Evolutionary conservation across 129 eudicot genomes (phyloP), one percentile per base, ranked within the genome.

Genomic region (Mikania micrantha): DNA sequence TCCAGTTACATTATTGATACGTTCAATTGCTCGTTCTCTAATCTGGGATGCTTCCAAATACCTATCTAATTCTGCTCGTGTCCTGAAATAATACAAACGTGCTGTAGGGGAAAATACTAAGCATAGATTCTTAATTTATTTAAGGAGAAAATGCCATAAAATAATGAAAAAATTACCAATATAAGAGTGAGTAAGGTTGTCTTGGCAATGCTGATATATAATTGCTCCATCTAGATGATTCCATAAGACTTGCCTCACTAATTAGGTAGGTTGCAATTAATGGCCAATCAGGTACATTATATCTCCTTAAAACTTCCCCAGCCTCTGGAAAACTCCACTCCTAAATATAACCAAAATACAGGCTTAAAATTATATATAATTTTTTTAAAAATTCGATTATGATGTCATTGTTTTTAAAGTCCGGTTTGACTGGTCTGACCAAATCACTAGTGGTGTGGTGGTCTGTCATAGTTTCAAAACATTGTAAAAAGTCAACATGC

Each of bases 271-370:
- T 88, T 5, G 98, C 98, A 80, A 91, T 84, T 48, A 91, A 79
- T 54, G 98, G 98, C 98, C 98, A 91, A 39, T 91, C 98, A 0
- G 98, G 98, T 31, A 91, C 96, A 73, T 84, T 81, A 63, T 88
- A 75, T 75, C 78, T 72, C 69, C 78, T 88, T 10, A 91, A 72
- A 71, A 88, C 88, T 57, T 85, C 82, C 73, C 97, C 97, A 24
- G 93, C 91, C 70, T 91, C 96, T 11, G 85, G 79, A 73, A 78
- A 73, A 82, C 85, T 85, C 98, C 98, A 91, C 56, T 91, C 95
- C 98, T 91, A 77, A 73, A 63, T 71, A 53, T n/a, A n/a, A n/a
- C n/a, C n/a, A n/a, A n/a, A n/a, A n/a, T 31, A 31, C 5, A 31
- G 35, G 4, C 4, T 31, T 31, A 3, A 31, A 31, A 31, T 31